Conservation (phyloP, 2,329 filamentous ascomycete genomes). For the Cladobotryum protrusum region DNA sequence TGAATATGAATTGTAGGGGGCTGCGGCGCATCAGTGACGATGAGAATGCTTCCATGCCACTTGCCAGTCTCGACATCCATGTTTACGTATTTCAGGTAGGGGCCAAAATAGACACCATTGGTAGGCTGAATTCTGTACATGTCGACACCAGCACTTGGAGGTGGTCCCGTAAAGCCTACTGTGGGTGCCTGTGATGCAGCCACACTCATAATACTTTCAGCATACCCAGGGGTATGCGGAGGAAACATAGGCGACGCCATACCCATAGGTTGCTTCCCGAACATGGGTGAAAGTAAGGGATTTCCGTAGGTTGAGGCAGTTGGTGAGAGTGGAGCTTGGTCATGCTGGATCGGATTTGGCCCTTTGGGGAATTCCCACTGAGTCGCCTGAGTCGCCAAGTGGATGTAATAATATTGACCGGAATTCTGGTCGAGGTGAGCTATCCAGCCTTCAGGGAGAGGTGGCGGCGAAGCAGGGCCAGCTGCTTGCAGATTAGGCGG, state of each 20-base stretch:
- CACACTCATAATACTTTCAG: slow-evolving; percentile 80
- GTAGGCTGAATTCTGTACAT: slow-evolving; percentile 91
- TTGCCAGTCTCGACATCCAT: slow-evolving; percentile 90
- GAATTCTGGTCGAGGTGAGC: slow-evolving; percentile 92
- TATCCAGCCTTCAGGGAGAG: slow-evolving; percentile 96
- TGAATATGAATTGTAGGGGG: slow-evolving; percentile 96
- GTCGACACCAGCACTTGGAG: slow-evolving; percentile 80
- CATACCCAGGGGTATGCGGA: slow-evolving; percentile 76
- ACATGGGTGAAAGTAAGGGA: slow-evolving; percentile 62
- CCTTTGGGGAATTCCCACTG: slow-evolving; percentile 99
- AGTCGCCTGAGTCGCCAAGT: slow-evolving; percentile 87
- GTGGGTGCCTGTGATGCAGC: slow-evolving; percentile 66
- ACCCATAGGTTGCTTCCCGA: slow-evolving; percentile 46
- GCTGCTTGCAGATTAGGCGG: slow-evolving; percentile 35
- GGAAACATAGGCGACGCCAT: slow-evolving; percentile 77
- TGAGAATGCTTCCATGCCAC: slow-evolving; percentile 89
- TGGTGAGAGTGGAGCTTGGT: slow-evolving; percentile 76
- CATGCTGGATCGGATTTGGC: slow-evolving; percentile 79
- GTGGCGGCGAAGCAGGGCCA: slow-evolving; percentile 78
- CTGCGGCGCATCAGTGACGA: slow-evolving; percentile 85
- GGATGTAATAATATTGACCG: slow-evolving; percentile 98
- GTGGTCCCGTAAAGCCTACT: slow-evolving; percentile 82
- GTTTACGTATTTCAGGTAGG: slow-evolving; percentile 91
- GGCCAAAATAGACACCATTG: slow-evolving; percentile 96
- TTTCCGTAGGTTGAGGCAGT: slow-evolving; percentile 71